Conservation (phyloP, 306 rosid species). For the Gynostemma pentaphyllum region DNA sequence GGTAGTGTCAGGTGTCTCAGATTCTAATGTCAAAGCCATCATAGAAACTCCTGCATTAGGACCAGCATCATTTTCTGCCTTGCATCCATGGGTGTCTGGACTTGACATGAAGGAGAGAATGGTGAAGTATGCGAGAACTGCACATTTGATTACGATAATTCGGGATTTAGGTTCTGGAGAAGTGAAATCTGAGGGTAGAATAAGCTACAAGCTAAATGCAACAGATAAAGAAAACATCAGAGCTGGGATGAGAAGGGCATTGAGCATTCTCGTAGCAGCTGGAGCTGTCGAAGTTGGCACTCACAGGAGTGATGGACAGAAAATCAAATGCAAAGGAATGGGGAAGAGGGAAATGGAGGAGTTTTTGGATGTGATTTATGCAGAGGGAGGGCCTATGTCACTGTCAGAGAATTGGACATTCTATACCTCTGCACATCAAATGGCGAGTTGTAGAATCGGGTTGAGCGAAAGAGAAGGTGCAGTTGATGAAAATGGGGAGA, state of each 20-base stretch:
- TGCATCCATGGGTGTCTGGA: constrained; percentile 64
- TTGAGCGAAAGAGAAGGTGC: constrained; percentile 40
- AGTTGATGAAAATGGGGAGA: constrained; percentile 62
- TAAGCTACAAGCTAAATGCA: constrained; percentile 26
- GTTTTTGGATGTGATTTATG: constrained; percentile 35
- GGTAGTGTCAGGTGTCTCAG: constrained; percentile 29
- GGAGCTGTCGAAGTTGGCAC: constrained; percentile 78
- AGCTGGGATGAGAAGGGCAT: constrained; percentile 47
- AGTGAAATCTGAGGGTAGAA: constrained; percentile 37
- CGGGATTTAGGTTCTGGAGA: constrained; percentile 44
- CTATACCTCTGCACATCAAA: constrained; percentile 55
- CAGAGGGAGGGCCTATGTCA: constrained; percentile 29
- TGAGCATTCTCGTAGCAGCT: constrained; percentile 59
- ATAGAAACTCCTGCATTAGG: constrained; percentile 66
- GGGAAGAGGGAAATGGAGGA: constrained; percentile 28
- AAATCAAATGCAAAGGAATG: constrained; percentile 35
- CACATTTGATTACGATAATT: constrained; percentile 46
- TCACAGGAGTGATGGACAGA: constrained; percentile 59
- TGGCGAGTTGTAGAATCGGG: constrained; percentile 78
- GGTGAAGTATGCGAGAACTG: constrained; percentile 52
- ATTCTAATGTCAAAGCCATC: constrained; percentile 28
- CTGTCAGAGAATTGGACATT: constrained; percentile 39
- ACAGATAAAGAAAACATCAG: constrained; percentile 46
- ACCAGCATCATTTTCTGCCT: constrained; percentile 28
- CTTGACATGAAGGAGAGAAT: constrained; percentile 50